Base-by-base conservation (phyloP, 1,139 yeast species). In the Kazachstania sp. region DNA sequence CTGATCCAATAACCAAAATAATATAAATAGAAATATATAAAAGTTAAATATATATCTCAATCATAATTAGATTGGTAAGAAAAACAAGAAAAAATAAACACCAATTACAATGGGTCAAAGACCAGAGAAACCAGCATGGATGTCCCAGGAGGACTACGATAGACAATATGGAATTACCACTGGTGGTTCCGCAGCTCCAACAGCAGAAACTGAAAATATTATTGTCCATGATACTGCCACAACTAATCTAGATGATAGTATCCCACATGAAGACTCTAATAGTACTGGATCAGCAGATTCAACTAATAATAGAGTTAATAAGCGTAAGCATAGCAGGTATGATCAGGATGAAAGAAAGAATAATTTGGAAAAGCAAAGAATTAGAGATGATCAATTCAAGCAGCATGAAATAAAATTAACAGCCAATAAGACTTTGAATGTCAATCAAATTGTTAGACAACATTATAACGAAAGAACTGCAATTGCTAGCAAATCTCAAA, bases 401-500 rank as follows among this genome's bases (percentile, higher is more conserved):
- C 55, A 54, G 40, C 61, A 60, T 46, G 66, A 65, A 38, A 60
- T 67, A 37, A 63, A 63, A 39, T 54, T 62, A 51, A 65, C 59
- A 11, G 64, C 64, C 9, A 57, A 58, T 41, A 54, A 56, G 37
- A 54, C 58, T 1, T 57, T 60, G 29, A 63, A 61, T 49, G 64
- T 65, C 47, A 67, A 83, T 57, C 75, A 77, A 44, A 76, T 85
- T 49, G 95, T 92, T 28, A 71, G 92, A 51, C 72, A 77, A 43
- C 97, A 88, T 66, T 92, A 92, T 64, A 92, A 92, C 65, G 84
- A 85, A 55, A 75, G 95, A 58, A 85, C 96, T 0, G 78, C 79
- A 54, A 78, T 78, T 54, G 77, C 92, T 2, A 79, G 81, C 52
- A 69, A 70, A 34, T 78, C 77, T 48, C 81, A 78, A 26, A 74